These are phyloP conservation scores for Plenodomus biglobosus DNA, from an alignment of 2,329 filamentous ascomycete species.

Conservation along the genomic window DNA sequence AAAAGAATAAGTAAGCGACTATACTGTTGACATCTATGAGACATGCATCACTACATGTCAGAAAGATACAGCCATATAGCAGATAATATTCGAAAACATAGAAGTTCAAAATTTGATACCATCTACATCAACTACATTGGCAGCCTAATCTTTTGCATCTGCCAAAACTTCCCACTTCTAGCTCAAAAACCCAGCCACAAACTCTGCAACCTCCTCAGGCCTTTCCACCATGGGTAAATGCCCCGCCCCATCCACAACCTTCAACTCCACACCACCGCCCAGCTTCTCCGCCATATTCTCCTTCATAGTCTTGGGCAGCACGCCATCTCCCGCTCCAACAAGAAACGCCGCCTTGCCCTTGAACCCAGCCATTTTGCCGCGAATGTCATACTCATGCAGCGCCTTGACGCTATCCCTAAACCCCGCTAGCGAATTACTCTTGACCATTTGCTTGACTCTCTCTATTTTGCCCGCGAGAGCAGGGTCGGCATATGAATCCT, in stretches of 20 bases:
- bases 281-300: slow-evolving; percentile 60
- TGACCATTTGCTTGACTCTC: slow-evolving; percentile 69
- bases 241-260: slow-evolving; percentile 68
- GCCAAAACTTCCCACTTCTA: too few relatives aligned
- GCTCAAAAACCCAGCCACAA: slow-evolving; percentile 57
- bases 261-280: slow-evolving; percentile 57
- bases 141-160: too few relatives aligned
- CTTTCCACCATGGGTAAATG: slow-evolving; percentile 85
- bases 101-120: too few relatives aligned
- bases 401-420: slow-evolving; percentile 70
- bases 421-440: slow-evolving; percentile 67
- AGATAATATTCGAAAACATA: too few relatives aligned
- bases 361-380: slow-evolving; percentile 56
- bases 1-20: too few relatives aligned
- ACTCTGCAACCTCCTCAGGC: slow-evolving; percentile 66
- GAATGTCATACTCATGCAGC: slow-evolving; percentile 71
- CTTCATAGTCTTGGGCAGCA: slow-evolving; percentile 77
- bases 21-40: too few relatives aligned
- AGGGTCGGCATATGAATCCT: slow-evolving; percentile 59
- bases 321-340: slow-evolving; percentile 72
- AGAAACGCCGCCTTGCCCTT: slow-evolving; percentile 66
- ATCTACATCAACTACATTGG: too few relatives aligned
- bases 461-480: slow-evolving; percentile 53
- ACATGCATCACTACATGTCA: too few relatives aligned
- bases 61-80: too few relatives aligned